A percentile compares a stretch with the other conserved stretches of the same genome.
Conservation (phyloP, 148 eudicot species). For the Selenicereus undatus region DNA sequence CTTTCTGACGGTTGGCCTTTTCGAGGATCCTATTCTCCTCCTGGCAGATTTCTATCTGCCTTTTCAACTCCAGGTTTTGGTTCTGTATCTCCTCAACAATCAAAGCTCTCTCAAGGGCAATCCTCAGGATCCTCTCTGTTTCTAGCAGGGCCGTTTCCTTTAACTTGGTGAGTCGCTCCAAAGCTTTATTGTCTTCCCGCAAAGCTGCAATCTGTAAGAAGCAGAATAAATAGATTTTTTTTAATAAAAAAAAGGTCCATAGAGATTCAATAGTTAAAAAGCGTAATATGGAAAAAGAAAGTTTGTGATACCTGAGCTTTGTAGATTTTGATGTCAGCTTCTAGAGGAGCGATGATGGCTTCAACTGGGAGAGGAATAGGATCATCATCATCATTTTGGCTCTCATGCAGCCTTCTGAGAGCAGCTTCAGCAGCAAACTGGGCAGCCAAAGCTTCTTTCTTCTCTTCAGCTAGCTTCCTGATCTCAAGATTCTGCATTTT, state of each 20-base stretch:
- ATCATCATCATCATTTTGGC: constrained; percentile 71
- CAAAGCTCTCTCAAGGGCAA: constrained; percentile 86
- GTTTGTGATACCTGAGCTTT: constrained; percentile 51
- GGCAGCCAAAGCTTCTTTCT: constrained; percentile 83
- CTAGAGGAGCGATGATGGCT: constrained; percentile 81
- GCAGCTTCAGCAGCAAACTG: constrained; percentile 93
- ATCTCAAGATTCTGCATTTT: constrained; percentile 71
- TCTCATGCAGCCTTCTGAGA: constrained; percentile 72
- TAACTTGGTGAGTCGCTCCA: constrained; percentile 71
- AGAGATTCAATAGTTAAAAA: neutral
- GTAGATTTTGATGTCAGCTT: constrained; percentile 75
- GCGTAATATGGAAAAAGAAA: neutral
- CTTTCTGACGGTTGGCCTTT: constrained; percentile 79
- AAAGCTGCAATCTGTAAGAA: constrained; percentile 54
- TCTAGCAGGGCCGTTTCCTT: constrained; percentile 89
- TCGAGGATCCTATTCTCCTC: constrained; percentile 87
- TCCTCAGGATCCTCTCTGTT: constrained; percentile 80
- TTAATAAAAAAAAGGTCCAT: neutral
- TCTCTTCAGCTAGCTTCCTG: constrained; percentile 62
- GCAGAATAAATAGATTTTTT: neutral
- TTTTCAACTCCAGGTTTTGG: constrained; percentile 69
- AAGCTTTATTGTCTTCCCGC: constrained; percentile 69
- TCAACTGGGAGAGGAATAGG: constrained; percentile 55
- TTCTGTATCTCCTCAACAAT: constrained; percentile 92
- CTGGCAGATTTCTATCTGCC: constrained; percentile 85